Evolutionary conservation across 116 monocot genomes (phyloP).

Genomic region (Dioscorea cayenensis): DNA sequence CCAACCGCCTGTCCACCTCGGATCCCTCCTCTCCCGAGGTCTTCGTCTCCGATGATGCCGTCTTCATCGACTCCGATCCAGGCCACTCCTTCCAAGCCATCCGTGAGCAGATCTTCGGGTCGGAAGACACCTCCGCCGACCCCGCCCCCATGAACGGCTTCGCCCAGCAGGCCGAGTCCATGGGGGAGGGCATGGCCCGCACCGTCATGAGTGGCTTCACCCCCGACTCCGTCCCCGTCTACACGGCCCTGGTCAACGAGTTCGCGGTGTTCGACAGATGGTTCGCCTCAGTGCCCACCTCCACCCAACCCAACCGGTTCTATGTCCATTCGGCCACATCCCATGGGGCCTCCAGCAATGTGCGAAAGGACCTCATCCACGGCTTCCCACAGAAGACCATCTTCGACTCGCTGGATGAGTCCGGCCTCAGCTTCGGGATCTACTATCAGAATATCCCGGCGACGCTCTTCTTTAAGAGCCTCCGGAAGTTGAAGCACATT

Average conservation of each 20-base stretch:
- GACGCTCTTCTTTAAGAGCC: constrained; percentile 71
- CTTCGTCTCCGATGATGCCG: constrained; percentile 63
- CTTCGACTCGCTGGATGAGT: constrained; percentile 75
- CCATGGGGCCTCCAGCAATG: constrained; percentile 83
- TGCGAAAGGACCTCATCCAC: constrained; percentile 68
- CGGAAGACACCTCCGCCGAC: constrained; percentile 26
- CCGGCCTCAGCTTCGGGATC: constrained; percentile 61
- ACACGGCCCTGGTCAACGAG: constrained; percentile 30
- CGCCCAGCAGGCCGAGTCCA: constrained; percentile 64
- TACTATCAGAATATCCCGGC: constrained; percentile 97
- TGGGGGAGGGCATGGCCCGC: constrained; percentile 62
- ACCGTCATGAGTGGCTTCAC: constrained; percentile 85
- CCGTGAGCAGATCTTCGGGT: constrained; percentile 92
- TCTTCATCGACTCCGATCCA: constrained; percentile 81
- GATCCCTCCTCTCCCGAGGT: constrained; percentile 63
- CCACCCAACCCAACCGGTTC: constrained; percentile 92
- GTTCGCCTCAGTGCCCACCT: constrained; percentile 89
- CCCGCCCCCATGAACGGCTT: constrained; percentile 88
- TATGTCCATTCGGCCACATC: constrained; percentile 93
- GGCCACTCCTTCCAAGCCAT: constrained; percentile 91
- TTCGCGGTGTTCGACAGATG: constrained; percentile 88
- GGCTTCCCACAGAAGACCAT: constrained; percentile 92
- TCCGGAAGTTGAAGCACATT: constrained; percentile 63
- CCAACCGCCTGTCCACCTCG: constrained; percentile 53
- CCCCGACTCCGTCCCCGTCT: constrained; percentile 23